Conservation (phyloP, 148 eudicot species). For the Cornus florida region DNA sequence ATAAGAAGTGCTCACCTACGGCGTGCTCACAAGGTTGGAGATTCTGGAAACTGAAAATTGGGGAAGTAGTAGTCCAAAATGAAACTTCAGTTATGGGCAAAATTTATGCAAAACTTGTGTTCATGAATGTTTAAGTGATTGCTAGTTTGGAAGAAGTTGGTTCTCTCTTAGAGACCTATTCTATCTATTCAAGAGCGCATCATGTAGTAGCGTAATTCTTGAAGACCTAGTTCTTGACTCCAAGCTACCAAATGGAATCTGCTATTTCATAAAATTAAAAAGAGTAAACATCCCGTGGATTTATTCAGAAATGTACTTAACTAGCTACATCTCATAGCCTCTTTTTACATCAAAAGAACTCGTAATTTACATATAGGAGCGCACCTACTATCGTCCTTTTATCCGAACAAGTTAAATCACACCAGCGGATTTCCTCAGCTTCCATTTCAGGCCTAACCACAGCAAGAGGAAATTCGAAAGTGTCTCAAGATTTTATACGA, state of each 20-base stretch:
- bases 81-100: background rate
- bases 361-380: slow-evolving; percentile 2
- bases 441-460: background rate
- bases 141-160: no score
- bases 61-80: background rate
- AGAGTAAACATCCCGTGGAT: no score
- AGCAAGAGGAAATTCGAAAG: no score
- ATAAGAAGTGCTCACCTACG: background rate
- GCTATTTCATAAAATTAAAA: no score
- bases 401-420: background rate
- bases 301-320: background rate
- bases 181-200: background rate
- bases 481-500: slow-evolving; percentile 39
- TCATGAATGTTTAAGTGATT: background rate
- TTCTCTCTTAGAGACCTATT: background rate
- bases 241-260: no score
- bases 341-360: background rate
- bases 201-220: background rate
- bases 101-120: background rate
- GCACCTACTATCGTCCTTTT: background rate
- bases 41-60: background rate
- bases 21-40: slow-evolving; percentile 1
- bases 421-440: background rate
- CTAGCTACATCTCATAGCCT: background rate
- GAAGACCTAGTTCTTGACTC: no score